phyloP scores from a whole-genome alignment of 768 basidiomycete species.

The Mycena rosella region DNA sequence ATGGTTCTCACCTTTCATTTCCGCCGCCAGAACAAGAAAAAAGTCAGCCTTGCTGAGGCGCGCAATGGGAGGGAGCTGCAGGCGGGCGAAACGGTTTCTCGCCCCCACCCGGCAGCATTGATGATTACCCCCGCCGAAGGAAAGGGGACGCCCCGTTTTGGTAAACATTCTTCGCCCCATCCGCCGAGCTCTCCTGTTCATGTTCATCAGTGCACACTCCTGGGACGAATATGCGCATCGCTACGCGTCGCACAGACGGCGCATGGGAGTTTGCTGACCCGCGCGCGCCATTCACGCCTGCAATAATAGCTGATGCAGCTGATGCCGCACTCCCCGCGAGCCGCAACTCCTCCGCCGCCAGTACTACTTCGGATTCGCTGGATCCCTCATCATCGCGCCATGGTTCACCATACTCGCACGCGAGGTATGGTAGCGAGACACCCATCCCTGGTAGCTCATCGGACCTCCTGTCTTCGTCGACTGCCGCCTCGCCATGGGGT shows the following conservation, averaged over 20 bases:
- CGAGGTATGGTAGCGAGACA: not conserved
- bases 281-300: slow-evolving; percentile 55
- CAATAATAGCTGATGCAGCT: slow-evolving; percentile 28
- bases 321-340: slow-evolving; percentile 14
- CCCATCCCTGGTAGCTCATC: slow-evolving; percentile 12
- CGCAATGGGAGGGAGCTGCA: slow-evolving; percentile 28
- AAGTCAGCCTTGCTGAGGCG: slow-evolving; percentile 5
- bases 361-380: slow-evolving; percentile 1
- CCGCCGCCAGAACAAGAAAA: slow-evolving; percentile 44
- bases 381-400: not conserved
- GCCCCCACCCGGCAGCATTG: slow-evolving; percentile 52
- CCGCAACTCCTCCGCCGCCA: slow-evolving; percentile 20
- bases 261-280: slow-evolving; percentile 67
- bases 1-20: slow-evolving; percentile 50
- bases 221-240: slow-evolving; percentile 70
- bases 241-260: slow-evolving; percentile 64
- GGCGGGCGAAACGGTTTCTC: slow-evolving; percentile 42
- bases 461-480: slow-evolving; percentile 21
- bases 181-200: not conserved
- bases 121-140: slow-evolving; percentile 54
- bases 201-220: slow-evolving; percentile 61
- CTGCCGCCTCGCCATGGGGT: slow-evolving; percentile 29
- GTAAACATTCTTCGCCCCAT: slow-evolving; percentile 44
- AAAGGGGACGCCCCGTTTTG: slow-evolving; percentile 52
- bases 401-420: slow-evolving; percentile 15